Evolutionary conservation across 2,329 filamentous ascomycete species (phyloP), one percentile per base, ranked within the genome.

Genomic region (Pseudocercospora cruenta): DNA sequence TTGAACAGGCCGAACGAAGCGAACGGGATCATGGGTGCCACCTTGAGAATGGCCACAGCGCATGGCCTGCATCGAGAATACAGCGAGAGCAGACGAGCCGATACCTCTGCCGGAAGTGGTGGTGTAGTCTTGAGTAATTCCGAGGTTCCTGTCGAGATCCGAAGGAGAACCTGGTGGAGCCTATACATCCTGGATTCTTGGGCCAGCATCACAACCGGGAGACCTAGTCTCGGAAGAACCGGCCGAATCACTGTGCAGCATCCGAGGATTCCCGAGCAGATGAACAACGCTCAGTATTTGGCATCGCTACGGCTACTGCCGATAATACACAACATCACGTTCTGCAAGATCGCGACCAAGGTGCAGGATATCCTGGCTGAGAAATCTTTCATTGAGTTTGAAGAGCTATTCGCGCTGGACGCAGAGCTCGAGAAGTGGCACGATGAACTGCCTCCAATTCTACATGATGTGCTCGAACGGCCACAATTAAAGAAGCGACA

Each of bases 291-390:
- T 14, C 73, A 78, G 39, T 76, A 77, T 66, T 72, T 84, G 73
- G 82, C 83, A 58, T 88, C 90, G 57, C 84, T 89, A 1, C 88
- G 88, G 63, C 87, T 91, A 62, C 82, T 93, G 3, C 90, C 90
- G 0, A 79, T 93, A 16, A 87, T 91, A 28, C 89, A 94, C 77
- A 92, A 91, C 75, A 90, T 92, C 69, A 88, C 89, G 59, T 94
- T 94, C 78, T 92, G 90, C 80, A 91, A 90, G 76, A 91, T 94
- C 66, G 89, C 90, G 21, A 92, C 91, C 0, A 86, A 88, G 67
- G 90, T 94, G 64, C 91, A 94, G 75, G 91, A 94, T 73, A 85
- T 88, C 60, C 83, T 94, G 2, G 90, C 90, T 16, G 87, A 90
- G 62, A 86, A 87, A 1, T 90, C 91, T 0, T 81, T 92, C 1